Evolutionary conservation across 2,329 filamentous ascomycete species (phyloP).

Genomic region (Incumbomyces lentus): DNA sequence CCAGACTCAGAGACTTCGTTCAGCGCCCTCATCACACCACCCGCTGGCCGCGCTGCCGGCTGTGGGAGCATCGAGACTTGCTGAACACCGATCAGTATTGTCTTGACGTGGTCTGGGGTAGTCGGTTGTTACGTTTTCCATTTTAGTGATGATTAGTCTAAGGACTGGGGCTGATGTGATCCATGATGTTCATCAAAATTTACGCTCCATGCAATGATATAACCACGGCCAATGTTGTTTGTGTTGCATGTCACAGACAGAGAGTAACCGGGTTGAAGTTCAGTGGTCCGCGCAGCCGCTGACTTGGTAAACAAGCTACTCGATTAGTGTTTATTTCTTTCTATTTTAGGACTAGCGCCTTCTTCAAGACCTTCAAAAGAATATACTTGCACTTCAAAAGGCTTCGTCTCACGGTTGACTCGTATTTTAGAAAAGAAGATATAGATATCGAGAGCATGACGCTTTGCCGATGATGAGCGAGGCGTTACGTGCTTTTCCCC

Average conservation of each 20-base stretch:
- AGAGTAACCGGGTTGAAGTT: too few relatives aligned
- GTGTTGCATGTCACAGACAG: conserved; percentile 2
- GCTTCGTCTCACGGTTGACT: too few relatives aligned
- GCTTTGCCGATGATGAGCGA: too few relatives aligned
- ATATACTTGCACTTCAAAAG: too few relatives aligned
- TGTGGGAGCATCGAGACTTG: conserved; percentile 8
- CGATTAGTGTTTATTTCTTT: too few relatives aligned
- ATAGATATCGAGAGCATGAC: too few relatives aligned
- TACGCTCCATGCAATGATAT: neutral
- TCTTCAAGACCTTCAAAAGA: too few relatives aligned
- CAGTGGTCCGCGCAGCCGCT: too few relatives aligned
- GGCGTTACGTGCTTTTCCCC: too few relatives aligned
- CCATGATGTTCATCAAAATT: neutral
- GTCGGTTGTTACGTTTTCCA: conserved; percentile 10
- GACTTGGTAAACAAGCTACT: too few relatives aligned
- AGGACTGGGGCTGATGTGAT: neutral
- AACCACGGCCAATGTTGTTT: neutral
- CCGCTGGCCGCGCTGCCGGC: conserved; percentile 11
- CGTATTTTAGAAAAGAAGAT: too few relatives aligned
- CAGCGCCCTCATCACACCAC: conserved; percentile 24
- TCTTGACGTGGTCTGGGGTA: neutral
- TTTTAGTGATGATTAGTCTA: conserved; percentile 9
- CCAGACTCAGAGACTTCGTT: conserved; percentile 42
- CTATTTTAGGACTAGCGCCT: too few relatives aligned
- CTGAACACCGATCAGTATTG: conserved; percentile 6